Base-by-base conservation (phyloP, 495 filamentous ascomycete species). In the Penicillium taxi region DNA sequence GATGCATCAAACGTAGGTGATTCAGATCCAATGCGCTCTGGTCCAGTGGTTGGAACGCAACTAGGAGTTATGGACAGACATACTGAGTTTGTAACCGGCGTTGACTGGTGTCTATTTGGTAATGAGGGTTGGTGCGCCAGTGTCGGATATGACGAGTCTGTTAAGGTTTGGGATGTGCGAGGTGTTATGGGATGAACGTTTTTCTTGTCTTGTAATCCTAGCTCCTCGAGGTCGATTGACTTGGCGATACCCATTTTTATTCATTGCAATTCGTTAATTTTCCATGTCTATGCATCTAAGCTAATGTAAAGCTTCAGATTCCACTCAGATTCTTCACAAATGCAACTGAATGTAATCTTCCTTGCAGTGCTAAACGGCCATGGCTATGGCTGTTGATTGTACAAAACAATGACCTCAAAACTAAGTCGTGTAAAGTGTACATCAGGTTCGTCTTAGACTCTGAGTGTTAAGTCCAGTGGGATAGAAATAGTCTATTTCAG, bases 91-190 rank as follows among this genome's bases (percentile, higher is more conserved):
- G 87, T 80, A 19, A 95, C 84, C n/a, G 91, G 91, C 12, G 84
- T 96, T 7, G 91, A 96, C 54, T 98, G 91, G 91, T 96, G 91
- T 63, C 58, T 98, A 20, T 98, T 98, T 58, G 91, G 91, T 5
- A 78, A 74, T 12, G 90, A 94, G 45, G 91, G 93, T 3, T 98
- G 93, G 93, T 85, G 84, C 59, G 91, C 91, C 7, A 91, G 80
- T 53, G 80, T 80, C 5, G 86, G 86, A 0, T 98, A 93, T 93
- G 91, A 98, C 60, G 85, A 94, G 61, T 73, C 78, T 45, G 64
- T 98, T 21, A 70, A 88, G 53, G 77, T 96, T 7, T 98, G 88
- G 88, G 91, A 98, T 70, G 84, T 87, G 24, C 74, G 80, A 37
- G 73, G 67, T 0, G 50, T 76, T 12, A 84, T 86, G 73, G 59